Base-by-base conservation (phyloP, 192 early-diverging fungal genomes). In the Backusella sp. region DNA sequence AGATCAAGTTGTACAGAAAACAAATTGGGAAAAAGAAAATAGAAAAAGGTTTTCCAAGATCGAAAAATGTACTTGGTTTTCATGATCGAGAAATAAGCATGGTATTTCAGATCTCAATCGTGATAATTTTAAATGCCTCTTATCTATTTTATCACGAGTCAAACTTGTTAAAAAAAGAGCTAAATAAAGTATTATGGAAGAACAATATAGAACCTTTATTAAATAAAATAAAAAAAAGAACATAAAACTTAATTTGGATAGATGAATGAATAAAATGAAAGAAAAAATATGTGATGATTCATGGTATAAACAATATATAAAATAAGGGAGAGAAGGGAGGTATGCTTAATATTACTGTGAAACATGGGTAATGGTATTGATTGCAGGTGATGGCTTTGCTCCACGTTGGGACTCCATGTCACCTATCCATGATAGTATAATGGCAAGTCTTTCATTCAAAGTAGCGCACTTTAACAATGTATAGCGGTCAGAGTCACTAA, bases 351-450 rank as follows among this genome's bases (percentile, higher is more conserved):
- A 30, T 72, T 72, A 44, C 42, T 72, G 70, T 39, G 44, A 44
- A 49, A 74, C 73, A 41, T 74, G 35, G 12, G 65, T 66, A 32
- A 41, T 23, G 0, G 65, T 14, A 32, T 74, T 65, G 8, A 68
- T 66, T 4, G 73, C 65, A 32, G 73, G 23, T 21, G 37, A 12
- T 44, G 41, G 34, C 1, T 65, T 67, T 17, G 37, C 23, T 15
- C 36, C 62, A 39, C 73, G 66, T 67, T 67, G 73, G 9, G 59
- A 46, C 44, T 74, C 62, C 15, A 74, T 28, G 4, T 74, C 59
- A 46, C 28, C 66, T 8, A 74, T 74, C 65, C 73, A 67, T 6
- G 39, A 49, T 8, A 74, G 30, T 41, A 66, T n/a, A 44, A 74
- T 62, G 6, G 21, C 52, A 0, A 74, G 23, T 46, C 73, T 42